phyloP scores from a whole-genome alignment of 1,139 yeast genomes.

The Yamadazyma buinensis region DNA sequence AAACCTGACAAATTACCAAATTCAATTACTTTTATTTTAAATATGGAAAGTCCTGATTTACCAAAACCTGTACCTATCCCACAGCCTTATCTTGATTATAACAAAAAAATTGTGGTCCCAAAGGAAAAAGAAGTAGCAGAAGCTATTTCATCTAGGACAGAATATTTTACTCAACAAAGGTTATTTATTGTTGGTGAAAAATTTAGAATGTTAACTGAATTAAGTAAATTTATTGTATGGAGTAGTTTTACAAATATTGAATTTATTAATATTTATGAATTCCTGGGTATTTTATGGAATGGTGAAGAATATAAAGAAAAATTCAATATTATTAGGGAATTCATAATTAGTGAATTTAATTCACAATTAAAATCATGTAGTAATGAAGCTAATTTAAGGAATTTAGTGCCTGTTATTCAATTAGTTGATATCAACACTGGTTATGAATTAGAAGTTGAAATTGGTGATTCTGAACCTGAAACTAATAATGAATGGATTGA shows the following conservation, averaged over 20 bases:
- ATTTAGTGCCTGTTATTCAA: conserved; percentile 18
- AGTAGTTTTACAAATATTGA: conserved; percentile 18
- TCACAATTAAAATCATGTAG: conserved; percentile 18
- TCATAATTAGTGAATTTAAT: conserved; percentile 22
- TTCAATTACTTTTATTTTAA: conserved; percentile 18
- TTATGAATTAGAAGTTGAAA: conserved; percentile 6
- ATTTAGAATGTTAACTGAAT: conserved; percentile 31
- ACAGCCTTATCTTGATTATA: conserved; percentile 37
- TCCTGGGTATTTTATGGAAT: conserved; percentile 21
- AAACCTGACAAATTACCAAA: conserved; percentile 15
- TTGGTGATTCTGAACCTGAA: conserved; percentile 1
- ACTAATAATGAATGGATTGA: conserved; percentile 3
- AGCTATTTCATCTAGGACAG: conserved; percentile 28
- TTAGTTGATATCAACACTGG: conserved; percentile 14
- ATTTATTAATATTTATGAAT: conserved; percentile 21
- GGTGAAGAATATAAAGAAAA: conserved; percentile 5
- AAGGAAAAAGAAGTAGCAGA: conserved; percentile 26
- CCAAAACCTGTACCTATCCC: conserved; percentile 38
- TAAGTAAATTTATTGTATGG: conserved; percentile 40
- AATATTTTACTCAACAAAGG: conserved; percentile 34
- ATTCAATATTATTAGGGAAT: conserved; percentile 16
- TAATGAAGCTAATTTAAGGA: conserved; percentile 14
- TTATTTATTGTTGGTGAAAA: conserved; percentile 40
- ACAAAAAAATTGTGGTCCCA: conserved; percentile 34
- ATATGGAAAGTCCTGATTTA: conserved; percentile 11